A percentile compares a stretch with the other conserved stretches of the same genome.
Conservation (phyloP, 2,329 filamentous ascomycete genomes). For the Aspergillus proliferans region DNA sequence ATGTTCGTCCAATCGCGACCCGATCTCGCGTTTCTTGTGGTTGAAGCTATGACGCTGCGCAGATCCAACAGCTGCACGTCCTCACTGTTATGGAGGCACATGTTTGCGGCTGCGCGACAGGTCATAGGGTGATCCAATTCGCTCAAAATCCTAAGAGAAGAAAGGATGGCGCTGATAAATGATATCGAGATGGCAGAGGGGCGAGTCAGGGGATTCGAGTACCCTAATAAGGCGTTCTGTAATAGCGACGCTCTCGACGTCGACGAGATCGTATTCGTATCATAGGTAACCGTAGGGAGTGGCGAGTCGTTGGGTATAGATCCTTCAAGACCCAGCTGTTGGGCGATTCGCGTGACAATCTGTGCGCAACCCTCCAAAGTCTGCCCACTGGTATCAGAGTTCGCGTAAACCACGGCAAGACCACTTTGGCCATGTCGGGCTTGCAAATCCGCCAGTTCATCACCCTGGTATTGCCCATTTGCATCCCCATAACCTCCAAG, state of each 20-base stretch:
- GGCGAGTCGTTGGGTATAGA: conserved; percentile 20
- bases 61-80: conserved; percentile 50
- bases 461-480: conserved; percentile 37
- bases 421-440: conserved; percentile 53
- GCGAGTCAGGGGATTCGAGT: conserved; percentile 36
- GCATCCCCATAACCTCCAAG: conserved; percentile 48
- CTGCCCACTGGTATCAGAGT: conserved; percentile 39
- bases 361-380: conserved; percentile 45
- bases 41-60: conserved; percentile 46
- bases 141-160: conserved; percentile 36
- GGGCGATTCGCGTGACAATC: conserved; percentile 46
- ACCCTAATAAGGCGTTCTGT: conserved; percentile 34
- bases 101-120: conserved; percentile 37
- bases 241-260: conserved; percentile 37
- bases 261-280: conserved; percentile 26
- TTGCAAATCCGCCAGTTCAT: conserved; percentile 38
- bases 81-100: conserved; percentile 48
- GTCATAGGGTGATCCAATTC: conserved; percentile 32
- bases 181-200: conserved; percentile 34
- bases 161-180: conserved; percentile 36
- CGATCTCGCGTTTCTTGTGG: conserved; percentile 39
- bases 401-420: conserved; percentile 54
- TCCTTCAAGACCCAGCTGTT: conserved; percentile 46
- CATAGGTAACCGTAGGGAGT: conserved; percentile 26
- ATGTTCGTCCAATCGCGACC: conserved; percentile 45